A percentile compares a stretch with the other conserved stretches of the same genome.
phyloP scores from a whole-genome alignment of 441 rosid genomes.

The Flueggea neowawraea region DNA sequence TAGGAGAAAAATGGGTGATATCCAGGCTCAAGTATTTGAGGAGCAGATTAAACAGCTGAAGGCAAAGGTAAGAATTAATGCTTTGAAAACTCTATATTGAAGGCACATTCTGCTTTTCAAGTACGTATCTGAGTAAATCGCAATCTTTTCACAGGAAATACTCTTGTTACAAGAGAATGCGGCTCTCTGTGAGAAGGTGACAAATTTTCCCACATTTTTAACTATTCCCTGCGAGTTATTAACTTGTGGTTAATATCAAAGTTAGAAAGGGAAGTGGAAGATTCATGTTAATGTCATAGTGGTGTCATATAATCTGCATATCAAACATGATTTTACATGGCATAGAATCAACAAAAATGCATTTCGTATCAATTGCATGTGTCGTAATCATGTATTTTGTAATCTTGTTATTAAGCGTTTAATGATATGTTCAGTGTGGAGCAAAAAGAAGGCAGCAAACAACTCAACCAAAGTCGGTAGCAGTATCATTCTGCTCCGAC shows the following conservation, averaged over 20 bases:
- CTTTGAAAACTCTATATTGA: background rate
- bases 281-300: too few relatives aligned
- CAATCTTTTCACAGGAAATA: constrained; percentile 36
- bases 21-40: constrained; percentile 44
- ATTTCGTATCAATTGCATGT: too few relatives aligned
- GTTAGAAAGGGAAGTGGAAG: too few relatives aligned
- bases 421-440: constrained; percentile 15
- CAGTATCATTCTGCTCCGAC: constrained; percentile 10
- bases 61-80: constrained; percentile 37
- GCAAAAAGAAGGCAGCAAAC: constrained; percentile 18
- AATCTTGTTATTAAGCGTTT: background rate
- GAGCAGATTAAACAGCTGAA: constrained; percentile 51
- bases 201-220: background rate
- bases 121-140: background rate
- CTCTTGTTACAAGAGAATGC: constrained; percentile 39
- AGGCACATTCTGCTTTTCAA: background rate
- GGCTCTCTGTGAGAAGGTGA: constrained; percentile 37
- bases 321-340: too few relatives aligned
- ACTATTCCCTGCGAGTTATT: background rate
- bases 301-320: too few relatives aligned
- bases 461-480: constrained; percentile 8
- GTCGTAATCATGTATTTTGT: too few relatives aligned
- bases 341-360: too few relatives aligned
- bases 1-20: constrained; percentile 1
- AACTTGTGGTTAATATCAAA: background rate